A percentile compares a stretch with the other conserved stretches of the same genome.
Conservation (phyloP, 768 basidiomycete genomes). For the Pholiota molesta region DNA sequence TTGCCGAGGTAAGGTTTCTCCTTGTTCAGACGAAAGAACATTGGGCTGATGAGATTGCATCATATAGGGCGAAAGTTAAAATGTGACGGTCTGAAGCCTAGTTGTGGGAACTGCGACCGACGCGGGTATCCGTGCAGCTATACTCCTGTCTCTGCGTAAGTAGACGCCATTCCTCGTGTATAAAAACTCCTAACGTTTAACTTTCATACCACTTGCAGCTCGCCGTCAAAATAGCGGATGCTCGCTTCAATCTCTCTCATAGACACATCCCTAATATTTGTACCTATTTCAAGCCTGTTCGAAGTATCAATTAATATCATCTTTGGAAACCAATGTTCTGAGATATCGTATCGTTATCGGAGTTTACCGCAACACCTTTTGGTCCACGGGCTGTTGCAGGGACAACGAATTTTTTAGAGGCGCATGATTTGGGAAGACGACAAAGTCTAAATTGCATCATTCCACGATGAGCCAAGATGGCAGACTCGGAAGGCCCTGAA, state of each 20-base stretch:
- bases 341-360: conserved; percentile 1
- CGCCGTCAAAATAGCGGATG: conserved; percentile 1
- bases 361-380: conserved; percentile 3
- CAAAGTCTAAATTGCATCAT: conserved; percentile 26
- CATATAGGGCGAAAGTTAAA: conserved; percentile 67
- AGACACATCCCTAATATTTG: not conserved
- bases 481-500: not conserved
- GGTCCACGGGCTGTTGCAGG: not conserved
- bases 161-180: conserved; percentile 14
- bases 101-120: conserved; percentile 67
- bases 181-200: not conserved
- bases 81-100: conserved; percentile 67
- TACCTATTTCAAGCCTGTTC: not conserved
- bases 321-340: not conserved
- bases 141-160: conserved; percentile 61
- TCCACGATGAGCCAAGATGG: not conserved
- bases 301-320: not conserved
- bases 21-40: conserved; percentile 1
- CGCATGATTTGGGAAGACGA: not conserved
- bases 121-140: conserved; percentile 63
- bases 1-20: conserved; percentile 55
- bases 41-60: conserved; percentile 4
- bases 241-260: not conserved
- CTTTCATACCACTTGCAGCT: not conserved
- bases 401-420: not conserved